Evolutionary conservation across 805 yeast species (phyloP).

Genomic region (Pichia phayaonensis): DNA sequence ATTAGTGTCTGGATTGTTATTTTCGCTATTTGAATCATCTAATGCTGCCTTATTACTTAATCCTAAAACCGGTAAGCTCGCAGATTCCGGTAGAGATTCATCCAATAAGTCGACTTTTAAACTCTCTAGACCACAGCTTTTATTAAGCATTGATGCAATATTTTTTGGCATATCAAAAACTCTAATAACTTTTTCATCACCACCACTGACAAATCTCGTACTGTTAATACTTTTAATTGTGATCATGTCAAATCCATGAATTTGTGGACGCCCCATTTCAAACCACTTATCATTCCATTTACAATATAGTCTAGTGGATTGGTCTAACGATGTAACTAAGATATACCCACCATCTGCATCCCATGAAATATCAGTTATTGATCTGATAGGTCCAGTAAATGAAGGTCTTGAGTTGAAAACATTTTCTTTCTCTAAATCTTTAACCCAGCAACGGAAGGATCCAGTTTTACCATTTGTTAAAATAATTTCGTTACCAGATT

Average conservation of each 20-base stretch:
- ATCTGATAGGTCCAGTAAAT: slow-evolving; percentile 68
- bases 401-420: slow-evolving; percentile 38
- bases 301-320: slow-evolving; percentile 81
- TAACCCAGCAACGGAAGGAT: slow-evolving; percentile 72
- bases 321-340: slow-evolving; percentile 79
- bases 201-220: slow-evolving; percentile 78
- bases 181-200: slow-evolving; percentile 89
- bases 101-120: slow-evolving; percentile 9
- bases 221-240: slow-evolving; percentile 56
- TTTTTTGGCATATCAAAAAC: slow-evolving; percentile 84
- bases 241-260: slow-evolving; percentile 96
- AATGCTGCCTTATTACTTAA: slow-evolving; percentile 81
- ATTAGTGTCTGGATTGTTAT: slow-evolving; percentile 30
- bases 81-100: slow-evolving; percentile 56
- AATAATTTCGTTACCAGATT: slow-evolving; percentile 36
- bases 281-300: slow-evolving; percentile 58
- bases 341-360: slow-evolving; percentile 56
- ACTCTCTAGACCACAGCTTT: slow-evolving; percentile 24
- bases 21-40: slow-evolving; percentile 19
- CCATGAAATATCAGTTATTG: slow-evolving; percentile 78
- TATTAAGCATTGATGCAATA: slow-evolving; percentile 54
- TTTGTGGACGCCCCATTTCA: slow-evolving; percentile 95
- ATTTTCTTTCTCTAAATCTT: slow-evolving; percentile 3
- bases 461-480: slow-evolving; percentile 90
- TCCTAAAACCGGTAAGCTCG: slow-evolving; percentile 88